A percentile compares a stretch with the other conserved stretches of the same genome.
phyloP scores from a whole-genome alignment of 129 eudicot species.

The Tagetes patula region DNA sequence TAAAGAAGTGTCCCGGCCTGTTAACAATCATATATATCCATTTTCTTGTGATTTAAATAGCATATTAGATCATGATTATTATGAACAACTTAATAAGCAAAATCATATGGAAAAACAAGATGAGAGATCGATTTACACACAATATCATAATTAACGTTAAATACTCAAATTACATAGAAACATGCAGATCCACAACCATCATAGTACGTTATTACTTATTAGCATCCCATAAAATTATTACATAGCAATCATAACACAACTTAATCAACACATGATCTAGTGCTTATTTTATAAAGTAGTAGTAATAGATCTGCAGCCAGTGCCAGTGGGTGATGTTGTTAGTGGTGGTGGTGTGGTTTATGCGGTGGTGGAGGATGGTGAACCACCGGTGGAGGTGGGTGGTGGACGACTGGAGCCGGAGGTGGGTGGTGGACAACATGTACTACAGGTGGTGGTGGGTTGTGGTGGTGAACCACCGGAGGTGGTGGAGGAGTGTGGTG shows the following conservation, averaged over 20 bases:
- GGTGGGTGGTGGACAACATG: constrained; percentile 33
- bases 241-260: constrained; percentile 26
- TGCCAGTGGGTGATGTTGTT: background rate
- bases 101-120: background rate
- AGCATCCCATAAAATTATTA: constrained; percentile 21
- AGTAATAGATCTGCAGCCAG: constrained; percentile 24
- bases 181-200: constrained; percentile 27
- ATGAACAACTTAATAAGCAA: background rate
- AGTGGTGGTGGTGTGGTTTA: constrained; percentile 33
- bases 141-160: constrained; percentile 17
- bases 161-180: constrained; percentile 4
- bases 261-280: constrained; percentile 1
- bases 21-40: too few relatives aligned
- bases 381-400: constrained; percentile 25
- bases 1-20: too few relatives aligned
- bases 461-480: constrained; percentile 20
- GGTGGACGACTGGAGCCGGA: constrained; percentile 17
- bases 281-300: constrained; percentile 4
- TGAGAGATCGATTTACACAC: background rate
- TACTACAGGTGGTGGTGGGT: constrained; percentile 15
- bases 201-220: background rate
- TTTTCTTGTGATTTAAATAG: too few relatives aligned
- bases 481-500: constrained; percentile 24
- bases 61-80: too few relatives aligned
- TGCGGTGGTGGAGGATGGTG: constrained; percentile 40